Evolutionary conservation across 2,329 filamentous ascomycete genomes (phyloP), one percentile per base, ranked within the genome.

Genomic region (Aspergillus tanneri): DNA sequence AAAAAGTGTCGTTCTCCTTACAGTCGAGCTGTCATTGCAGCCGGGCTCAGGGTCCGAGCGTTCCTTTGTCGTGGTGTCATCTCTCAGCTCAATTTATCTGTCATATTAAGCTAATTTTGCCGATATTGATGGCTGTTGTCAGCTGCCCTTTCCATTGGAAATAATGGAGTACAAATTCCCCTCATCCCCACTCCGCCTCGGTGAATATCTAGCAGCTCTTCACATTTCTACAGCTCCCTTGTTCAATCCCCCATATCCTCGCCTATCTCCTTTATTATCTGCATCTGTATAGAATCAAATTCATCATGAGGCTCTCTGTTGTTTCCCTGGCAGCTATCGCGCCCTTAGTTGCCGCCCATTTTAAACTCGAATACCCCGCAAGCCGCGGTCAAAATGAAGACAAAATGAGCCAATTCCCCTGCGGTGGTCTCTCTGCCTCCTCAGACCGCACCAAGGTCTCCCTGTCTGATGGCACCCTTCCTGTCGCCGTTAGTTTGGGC

Each of bases 291-390:
- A 28, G 16, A 7, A n/a, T 41, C 25, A 5, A 19, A 47, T 24
- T n/a, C 43, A 56, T 21, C 18, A 68, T 66, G 67, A 63, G 65
- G 51, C 46, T 70, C 46, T 59, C 74, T 37, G 49, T 65, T 39
- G 43, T 66, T 41, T 49, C 67, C 28, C 63, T 74, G 43, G 60
- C 74, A 52, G 61, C 69, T 44, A 63, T 77, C 46, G 64, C 73
- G 38, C 70, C 76, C 46, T 56, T 77, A 37, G 69, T 71, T 14
- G 67, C 77, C 32, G 80, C 80, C 12, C 81, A 84, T 61, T 84
- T 82, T 70, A 61, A 72, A 3, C 72, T 84, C 64, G 63, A 72
- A 27, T 82, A 75, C 54, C 81, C 81, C 9, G 52, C 68, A 12
- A 63, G 70, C 50, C 77, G 80, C 45, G 80, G 78, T 22, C 73